Evolutionary conservation across 2,329 filamentous ascomycete species (phyloP).

Genomic region (Alternaria novae-zelandiae): DNA sequence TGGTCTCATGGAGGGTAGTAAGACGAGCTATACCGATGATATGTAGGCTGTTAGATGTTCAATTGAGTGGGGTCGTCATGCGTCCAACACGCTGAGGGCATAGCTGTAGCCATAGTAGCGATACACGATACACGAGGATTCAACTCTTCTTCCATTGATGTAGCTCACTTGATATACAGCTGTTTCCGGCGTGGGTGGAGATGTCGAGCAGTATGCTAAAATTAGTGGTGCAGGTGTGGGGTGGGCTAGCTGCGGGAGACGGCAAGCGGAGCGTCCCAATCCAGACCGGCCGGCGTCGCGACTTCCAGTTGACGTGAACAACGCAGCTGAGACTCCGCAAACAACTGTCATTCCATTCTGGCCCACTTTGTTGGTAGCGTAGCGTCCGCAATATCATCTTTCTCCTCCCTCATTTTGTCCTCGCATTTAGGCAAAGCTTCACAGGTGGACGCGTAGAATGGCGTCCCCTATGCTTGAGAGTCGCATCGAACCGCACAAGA

Average conservation of each 20-base stretch:
- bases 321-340: neutral
- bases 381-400: neutral
- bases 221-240: slow-evolving; percentile 1
- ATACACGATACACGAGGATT: neutral
- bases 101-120: neutral
- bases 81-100: neutral
- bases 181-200: neutral
- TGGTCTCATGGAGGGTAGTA: neutral
- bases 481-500: slow-evolving; percentile 48
- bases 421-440: neutral
- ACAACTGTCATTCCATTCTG: neutral
- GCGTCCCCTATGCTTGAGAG: slow-evolving; percentile 46
- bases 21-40: neutral
- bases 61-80: neutral
- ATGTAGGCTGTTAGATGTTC: neutral
- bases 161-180: neutral
- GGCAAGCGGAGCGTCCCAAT: slow-evolving; percentile 9
- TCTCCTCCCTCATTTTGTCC: neutral
- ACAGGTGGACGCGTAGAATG: slow-evolving; percentile 25
- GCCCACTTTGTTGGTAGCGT: neutral
- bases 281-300: slow-evolving; percentile 7
- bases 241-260: slow-evolving; percentile 12
- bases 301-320: slow-evolving; percentile 1
- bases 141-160: neutral
- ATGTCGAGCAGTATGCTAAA: neutral